Percentiles rank a stretch among this genome's conserved stretches.
Conservation (phyloP, 768 basidiomycete species). For the Phanerochaete carnosa region DNA sequence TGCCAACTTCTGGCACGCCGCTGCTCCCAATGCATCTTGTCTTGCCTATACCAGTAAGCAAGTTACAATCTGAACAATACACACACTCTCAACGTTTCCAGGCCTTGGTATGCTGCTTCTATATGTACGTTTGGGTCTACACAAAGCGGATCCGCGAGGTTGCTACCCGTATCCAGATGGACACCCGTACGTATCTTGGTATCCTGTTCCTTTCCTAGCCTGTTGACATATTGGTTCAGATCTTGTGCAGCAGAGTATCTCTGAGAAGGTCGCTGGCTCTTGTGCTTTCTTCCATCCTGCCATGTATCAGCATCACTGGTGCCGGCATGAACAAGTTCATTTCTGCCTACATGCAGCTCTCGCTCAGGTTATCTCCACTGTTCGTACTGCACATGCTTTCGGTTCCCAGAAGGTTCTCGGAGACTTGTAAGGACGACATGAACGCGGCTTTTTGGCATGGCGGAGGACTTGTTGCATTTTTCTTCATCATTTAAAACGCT, state of each 20-base stretch:
- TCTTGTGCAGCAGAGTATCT: constrained; percentile 87
- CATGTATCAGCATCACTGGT: constrained; percentile 76
- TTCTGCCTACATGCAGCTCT: constrained; percentile 47
- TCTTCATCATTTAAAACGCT: constrained; percentile 77
- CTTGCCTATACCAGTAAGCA: constrained; percentile 63
- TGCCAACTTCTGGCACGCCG: constrained; percentile 44
- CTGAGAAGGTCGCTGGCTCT: constrained; percentile 91
- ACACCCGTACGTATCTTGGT: constrained; percentile 59
- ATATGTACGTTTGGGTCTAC: constrained; percentile 70
- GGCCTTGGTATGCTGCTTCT: constrained; percentile 74
- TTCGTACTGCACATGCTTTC: constrained; percentile 91
- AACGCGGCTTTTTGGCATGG: constrained; percentile 64
- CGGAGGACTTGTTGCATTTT: constrained; percentile 64
- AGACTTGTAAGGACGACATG: constrained; percentile 51
- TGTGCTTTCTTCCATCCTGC: constrained; percentile 77
- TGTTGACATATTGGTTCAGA: constrained; percentile 40
- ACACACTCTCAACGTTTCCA: constrained; percentile 21
- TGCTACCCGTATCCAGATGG: constrained; percentile 87
- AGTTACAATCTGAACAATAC: background rate
- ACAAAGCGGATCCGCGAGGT: constrained; percentile 89
- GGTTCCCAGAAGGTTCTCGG: constrained; percentile 69
- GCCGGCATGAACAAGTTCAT: constrained; percentile 68
- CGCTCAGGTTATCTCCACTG: constrained; percentile 81
- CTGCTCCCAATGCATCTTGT: constrained; percentile 59
- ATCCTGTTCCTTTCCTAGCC: background rate